Evolutionary conservation across 805 yeast species (phyloP), one percentile per base, ranked within the genome.

Genomic region (Zygotorulaspora chibaensis): DNA sequence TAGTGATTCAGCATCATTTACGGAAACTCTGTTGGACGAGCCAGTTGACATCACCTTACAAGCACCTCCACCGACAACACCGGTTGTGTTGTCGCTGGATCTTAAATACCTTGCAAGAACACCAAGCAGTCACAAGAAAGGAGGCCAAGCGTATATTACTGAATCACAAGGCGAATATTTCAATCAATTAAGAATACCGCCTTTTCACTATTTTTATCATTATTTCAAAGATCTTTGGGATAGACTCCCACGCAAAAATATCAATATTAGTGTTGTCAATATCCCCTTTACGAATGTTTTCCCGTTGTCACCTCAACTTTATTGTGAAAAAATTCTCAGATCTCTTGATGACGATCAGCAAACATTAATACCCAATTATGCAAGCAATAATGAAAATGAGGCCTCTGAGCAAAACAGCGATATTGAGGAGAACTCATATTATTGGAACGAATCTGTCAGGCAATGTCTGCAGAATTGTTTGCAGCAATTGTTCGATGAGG

Each of bases 61-160:
- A 26, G 52, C 57, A 1, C 66, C 67, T 5, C 67, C 68, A n/a
- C 64, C 68, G n/a, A 64, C 68, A 1, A 51, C 65, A 1, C 57
- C 65, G 1, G 54, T 59, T 1, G 59, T 63, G 1, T 30, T 59
- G 13, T 50, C 66, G 8, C 42, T 59, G 35, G 53, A 62, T 42
- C 35, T 48, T 3, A 57, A 56, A 8, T 58, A 57, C 35, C 52
- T 60, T 8, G 50, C 58, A 11, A 53, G 56, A 35, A 49, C 56
- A 1, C 42, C 50, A 8, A 39, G 40, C 27, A 38, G 50, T 23
- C 42, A 13, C 3, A 43, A 39, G 15, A 47, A 45, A 13, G 43
- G 40, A 20, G 55, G 57, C 36, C 60, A 58, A 1, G 61, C 62
- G 3, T 40, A 51, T 2, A 34, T 63, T 5, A 59, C 65, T 7